phyloP scores from a whole-genome alignment of 352 stramenopile species.

The Pythium myriotylum region DNA sequence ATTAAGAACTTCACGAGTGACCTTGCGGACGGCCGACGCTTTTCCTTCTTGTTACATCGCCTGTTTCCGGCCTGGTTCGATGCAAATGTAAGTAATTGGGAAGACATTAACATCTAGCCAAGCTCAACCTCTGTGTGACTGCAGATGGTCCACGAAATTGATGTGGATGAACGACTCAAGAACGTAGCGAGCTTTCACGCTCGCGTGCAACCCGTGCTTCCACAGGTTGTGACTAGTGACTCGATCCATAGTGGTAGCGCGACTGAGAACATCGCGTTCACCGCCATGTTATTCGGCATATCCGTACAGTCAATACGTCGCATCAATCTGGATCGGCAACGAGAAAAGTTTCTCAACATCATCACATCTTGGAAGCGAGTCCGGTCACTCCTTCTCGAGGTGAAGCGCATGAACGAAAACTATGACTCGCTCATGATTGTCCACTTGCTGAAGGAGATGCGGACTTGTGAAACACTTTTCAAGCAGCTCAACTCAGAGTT shows the following conservation, averaged over 20 bases:
- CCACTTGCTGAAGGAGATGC: conserved; percentile 83
- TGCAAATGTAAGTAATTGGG: conserved; percentile 44
- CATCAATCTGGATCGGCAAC: conserved; percentile 40
- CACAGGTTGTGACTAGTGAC: conserved; percentile 68
- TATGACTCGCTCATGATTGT: conserved; percentile 71
- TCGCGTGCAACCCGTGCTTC: conserved; percentile 64
- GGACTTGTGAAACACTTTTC: conserved; percentile 73
- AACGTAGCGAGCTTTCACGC: conserved; percentile 73
- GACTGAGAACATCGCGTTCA: conserved; percentile 75
- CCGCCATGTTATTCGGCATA: conserved; percentile 76
- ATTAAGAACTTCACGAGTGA: conserved; percentile 84
- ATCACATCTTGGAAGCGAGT: conserved; percentile 79
- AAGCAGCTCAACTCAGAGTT: conserved; percentile 76
- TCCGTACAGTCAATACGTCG: conserved; percentile 38
- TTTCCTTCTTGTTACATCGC: conserved; percentile 73
- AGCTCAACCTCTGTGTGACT: background rate
- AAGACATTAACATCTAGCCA: background rate
- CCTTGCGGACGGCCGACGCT: conserved; percentile 60
- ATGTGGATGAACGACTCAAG: conserved; percentile 65
- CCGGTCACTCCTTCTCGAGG: conserved; percentile 52
- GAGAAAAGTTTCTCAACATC: conserved; percentile 40
- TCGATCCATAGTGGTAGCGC: conserved; percentile 66
- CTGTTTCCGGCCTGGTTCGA: conserved; percentile 80
- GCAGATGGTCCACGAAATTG: conserved; percentile 81
- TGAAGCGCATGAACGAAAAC: conserved; percentile 78